phyloP scores from a whole-genome alignment of 148 eudicot genomes.

The Fallopia convolvulus region DNA sequence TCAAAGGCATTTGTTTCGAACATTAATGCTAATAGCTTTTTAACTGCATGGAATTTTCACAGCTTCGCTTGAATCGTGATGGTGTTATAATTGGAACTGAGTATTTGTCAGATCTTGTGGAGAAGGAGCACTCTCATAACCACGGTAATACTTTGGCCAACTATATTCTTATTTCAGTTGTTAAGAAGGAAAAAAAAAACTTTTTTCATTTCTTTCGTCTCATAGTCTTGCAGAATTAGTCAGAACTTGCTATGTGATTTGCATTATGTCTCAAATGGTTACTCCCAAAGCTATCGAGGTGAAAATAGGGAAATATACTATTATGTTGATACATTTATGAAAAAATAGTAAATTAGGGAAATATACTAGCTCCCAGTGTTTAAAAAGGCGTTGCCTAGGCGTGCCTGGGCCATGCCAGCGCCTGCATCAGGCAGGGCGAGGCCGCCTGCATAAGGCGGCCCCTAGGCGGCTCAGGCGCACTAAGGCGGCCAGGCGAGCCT shows the following conservation, averaged over 20 bases:
- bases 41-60: slow-evolving; percentile 22
- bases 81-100: slow-evolving; percentile 84
- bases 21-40: slow-evolving; percentile 1
- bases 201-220: not conserved
- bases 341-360: not conserved
- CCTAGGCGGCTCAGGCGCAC: too few species aligned
- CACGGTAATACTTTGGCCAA: slow-evolving; percentile 43
- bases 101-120: slow-evolving; percentile 90
- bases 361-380: too few species aligned
- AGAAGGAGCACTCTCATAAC: slow-evolving; percentile 65
- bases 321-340: not conserved
- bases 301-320: not conserved
- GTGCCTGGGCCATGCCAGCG: too few species aligned
- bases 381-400: too few species aligned
- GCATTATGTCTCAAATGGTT: not conserved
- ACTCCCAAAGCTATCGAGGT: not conserved
- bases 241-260: not conserved
- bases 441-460: too few species aligned
- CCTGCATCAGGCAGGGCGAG: too few species aligned
- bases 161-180: not conserved
- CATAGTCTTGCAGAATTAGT: not conserved
- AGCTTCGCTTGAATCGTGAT: slow-evolving; percentile 80
- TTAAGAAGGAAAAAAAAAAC: not conserved
- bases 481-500: too few species aligned
- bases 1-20: not conserved